Evolutionary conservation across 2,329 filamentous ascomycete genomes (phyloP).

Genomic region (Fusarium gaditjirri): DNA sequence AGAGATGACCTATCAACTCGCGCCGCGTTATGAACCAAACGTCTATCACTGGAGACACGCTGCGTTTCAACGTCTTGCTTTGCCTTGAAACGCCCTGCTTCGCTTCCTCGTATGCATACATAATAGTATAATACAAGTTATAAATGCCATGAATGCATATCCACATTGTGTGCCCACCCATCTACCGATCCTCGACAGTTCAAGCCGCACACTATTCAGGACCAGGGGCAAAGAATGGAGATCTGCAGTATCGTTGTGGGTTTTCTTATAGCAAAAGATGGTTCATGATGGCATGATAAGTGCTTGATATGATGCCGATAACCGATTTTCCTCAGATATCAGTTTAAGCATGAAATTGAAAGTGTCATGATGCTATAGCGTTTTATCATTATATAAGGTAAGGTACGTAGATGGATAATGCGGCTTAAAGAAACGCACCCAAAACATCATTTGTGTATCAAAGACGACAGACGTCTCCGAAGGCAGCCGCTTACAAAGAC

Average conservation of each 20-base stretch:
- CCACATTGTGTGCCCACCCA: conserved; percentile 3
- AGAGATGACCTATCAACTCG: neutral
- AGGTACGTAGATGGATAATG: neutral
- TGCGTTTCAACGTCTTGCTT: conserved; percentile 24
- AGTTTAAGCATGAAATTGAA: neutral
- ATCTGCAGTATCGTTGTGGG: conserved; percentile 14
- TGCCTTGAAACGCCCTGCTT: conserved; percentile 5
- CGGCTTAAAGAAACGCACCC: neutral
- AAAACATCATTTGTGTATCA: neutral
- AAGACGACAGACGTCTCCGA: neutral
- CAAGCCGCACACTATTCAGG: neutral
- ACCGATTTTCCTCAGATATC: neutral
- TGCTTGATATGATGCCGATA: conserved; percentile 12
- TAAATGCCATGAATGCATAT: neutral
- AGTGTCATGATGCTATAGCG: neutral
- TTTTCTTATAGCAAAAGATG: neutral
- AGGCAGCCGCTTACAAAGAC: neutral
- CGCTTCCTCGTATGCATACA: neutral
- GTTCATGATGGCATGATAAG: neutral
- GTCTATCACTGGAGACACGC: conserved; percentile 26
- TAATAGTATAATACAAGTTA: neutral
- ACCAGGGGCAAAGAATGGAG: conserved; percentile 6
- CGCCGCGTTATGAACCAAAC: conserved; percentile 12
- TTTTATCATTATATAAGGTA: neutral
- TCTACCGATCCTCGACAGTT: conserved; percentile 15